These are phyloP conservation scores for Cucumis cinereus DNA, from an alignment of 306 rosid genomes.

Conservation along the genomic window DNA sequence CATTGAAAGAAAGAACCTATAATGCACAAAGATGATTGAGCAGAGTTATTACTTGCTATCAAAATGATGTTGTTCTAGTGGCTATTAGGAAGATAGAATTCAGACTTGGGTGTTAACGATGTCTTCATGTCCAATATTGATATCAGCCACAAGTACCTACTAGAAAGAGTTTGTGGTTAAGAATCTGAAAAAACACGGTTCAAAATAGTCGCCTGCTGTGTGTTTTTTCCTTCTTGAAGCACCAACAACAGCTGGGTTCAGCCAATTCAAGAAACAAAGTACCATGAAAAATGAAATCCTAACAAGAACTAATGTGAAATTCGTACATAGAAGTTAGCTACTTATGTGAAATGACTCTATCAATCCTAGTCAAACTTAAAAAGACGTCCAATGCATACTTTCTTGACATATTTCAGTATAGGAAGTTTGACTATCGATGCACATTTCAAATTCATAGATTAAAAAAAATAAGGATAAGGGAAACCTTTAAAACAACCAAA, in stretches of 20 bases:
- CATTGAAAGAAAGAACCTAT: slow-evolving; percentile 77
- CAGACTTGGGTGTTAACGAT: slow-evolving; percentile 84
- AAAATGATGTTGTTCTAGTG: not conserved
- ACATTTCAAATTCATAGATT: not conserved
- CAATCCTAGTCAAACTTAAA: not conserved
- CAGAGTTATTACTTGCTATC: not conserved
- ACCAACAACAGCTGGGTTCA: too few species aligned
- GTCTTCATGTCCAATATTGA: slow-evolving; percentile 91
- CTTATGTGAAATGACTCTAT: not conserved
- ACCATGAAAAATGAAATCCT: too few species aligned
- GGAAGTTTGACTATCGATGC: too few species aligned
- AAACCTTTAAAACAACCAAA: not conserved
- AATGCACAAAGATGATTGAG: not conserved
- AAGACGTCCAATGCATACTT: too few species aligned
- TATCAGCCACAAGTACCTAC: slow-evolving; percentile 87
- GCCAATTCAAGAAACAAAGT: too few species aligned
- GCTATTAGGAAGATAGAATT: not conserved
- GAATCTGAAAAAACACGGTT: not conserved
- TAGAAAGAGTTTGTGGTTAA: not conserved
- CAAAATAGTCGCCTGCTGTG: too few species aligned
- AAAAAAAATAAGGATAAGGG: not conserved
- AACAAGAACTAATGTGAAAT: too few species aligned
- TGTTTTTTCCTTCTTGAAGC: too few species aligned
- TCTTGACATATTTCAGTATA: too few species aligned
- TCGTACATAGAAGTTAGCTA: not conserved